Evolutionary conservation across 306 rosid species (phyloP).

Genomic region (Cicer pinnatifidum): DNA sequence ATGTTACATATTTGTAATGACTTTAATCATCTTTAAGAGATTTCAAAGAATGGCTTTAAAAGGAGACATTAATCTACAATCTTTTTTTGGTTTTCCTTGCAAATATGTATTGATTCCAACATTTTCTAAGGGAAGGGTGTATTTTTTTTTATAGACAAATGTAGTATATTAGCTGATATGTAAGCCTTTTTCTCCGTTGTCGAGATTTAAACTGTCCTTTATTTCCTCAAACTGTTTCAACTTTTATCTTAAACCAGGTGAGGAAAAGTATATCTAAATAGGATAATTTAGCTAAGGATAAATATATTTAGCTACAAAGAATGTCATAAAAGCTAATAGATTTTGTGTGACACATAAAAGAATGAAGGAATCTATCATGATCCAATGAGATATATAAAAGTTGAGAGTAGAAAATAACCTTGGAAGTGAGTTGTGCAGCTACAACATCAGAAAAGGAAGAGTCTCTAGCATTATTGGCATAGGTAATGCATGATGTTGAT

Average conservation of each 20-base stretch:
- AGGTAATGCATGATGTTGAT: slow-evolving; percentile 66
- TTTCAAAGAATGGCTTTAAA: background rate
- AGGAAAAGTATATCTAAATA: background rate
- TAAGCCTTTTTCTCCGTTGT: too few relatives aligned
- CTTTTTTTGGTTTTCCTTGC: background rate
- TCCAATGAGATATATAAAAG: slow-evolving; percentile 10
- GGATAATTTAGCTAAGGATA: background rate
- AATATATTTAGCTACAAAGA: background rate
- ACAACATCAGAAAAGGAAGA: slow-evolving; percentile 79
- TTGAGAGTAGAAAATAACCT: slow-evolving; percentile 52
- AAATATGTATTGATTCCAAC: slow-evolving; percentile 20
- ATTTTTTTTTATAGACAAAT: too few relatives aligned
- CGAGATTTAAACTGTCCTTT: too few relatives aligned
- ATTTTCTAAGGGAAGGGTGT: slow-evolving; percentile 10
- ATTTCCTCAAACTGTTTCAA: too few relatives aligned
- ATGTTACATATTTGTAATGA: background rate
- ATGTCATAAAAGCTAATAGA: background rate
- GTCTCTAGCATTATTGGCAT: slow-evolving; percentile 64
- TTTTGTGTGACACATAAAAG: slow-evolving; percentile 2
- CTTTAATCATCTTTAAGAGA: background rate
- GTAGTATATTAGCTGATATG: too few relatives aligned
- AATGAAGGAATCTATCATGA: slow-evolving; percentile 4
- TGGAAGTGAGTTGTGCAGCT: slow-evolving; percentile 79
- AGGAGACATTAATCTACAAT: slow-evolving; percentile 10
- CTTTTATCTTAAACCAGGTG: too few relatives aligned